Evolutionary conservation across 1,284 basidiomycete species (phyloP).

Genomic region (Phenoliferia sp.): DNA sequence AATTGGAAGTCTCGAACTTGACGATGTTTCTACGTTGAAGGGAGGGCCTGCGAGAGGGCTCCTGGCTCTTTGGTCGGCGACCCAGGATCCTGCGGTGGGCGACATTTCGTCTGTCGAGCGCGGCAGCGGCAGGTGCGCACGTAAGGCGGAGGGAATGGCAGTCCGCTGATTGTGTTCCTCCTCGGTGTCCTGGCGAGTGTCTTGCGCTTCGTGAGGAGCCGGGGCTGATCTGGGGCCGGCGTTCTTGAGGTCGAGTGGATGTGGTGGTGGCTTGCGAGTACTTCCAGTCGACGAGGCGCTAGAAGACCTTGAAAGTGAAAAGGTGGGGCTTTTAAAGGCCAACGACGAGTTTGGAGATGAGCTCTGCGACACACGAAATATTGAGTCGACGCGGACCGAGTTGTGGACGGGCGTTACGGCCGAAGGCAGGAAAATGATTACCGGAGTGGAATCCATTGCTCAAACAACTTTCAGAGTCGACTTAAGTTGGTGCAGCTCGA

Average conservation of each 20-base stretch:
- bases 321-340: background rate
- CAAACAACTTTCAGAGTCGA: too few relatives aligned
- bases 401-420: too few relatives aligned
- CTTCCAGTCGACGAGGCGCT: background rate
- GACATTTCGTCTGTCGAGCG: too few relatives aligned
- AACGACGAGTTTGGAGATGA: background rate
- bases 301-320: background rate
- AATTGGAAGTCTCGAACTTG: too few relatives aligned
- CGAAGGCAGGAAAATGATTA: too few relatives aligned
- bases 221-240: too few relatives aligned
- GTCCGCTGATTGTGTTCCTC: background rate
- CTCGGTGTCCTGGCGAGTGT: background rate
- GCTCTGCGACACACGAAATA: too few relatives aligned
- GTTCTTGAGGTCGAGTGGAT: background rate
- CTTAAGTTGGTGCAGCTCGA: too few relatives aligned
- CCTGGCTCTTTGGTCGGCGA: background rate
- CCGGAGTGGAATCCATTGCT: too few relatives aligned
- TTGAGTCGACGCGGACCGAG: too few relatives aligned
- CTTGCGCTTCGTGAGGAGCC: background rate
- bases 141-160: background rate
- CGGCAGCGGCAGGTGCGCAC: too few relatives aligned
- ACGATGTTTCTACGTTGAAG: background rate
- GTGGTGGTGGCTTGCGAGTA: background rate
- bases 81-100: background rate
- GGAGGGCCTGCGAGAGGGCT: background rate